Conservation (phyloP, 2,329 filamentous ascomycete species). For the Alternaria tenuissima region DNA sequence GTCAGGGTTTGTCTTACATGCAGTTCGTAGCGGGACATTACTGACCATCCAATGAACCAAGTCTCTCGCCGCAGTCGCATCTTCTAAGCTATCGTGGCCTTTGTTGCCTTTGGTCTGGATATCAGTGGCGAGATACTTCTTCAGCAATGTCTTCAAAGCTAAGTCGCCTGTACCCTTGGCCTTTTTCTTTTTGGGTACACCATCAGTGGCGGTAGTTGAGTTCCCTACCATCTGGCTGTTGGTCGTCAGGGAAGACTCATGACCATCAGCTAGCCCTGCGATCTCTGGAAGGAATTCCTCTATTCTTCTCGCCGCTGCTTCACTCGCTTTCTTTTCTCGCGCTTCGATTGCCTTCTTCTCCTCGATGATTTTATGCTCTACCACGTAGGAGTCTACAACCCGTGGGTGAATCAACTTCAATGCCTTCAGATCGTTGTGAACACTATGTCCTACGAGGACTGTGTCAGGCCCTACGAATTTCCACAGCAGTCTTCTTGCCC, state of each 20-base stretch:
- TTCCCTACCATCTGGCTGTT: background rate
- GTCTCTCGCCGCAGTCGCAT: constrained; percentile 86
- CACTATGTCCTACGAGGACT: constrained; percentile 59
- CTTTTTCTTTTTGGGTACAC: constrained; percentile 8
- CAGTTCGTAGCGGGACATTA: too few species aligned
- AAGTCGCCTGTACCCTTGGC: constrained; percentile 13
- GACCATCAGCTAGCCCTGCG: background rate
- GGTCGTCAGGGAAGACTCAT: background rate
- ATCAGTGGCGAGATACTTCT: constrained; percentile 82
- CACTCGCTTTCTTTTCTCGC: background rate
- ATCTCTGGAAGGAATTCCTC: background rate
- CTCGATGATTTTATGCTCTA: constrained; percentile 19
- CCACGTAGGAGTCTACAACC: constrained; percentile 57
- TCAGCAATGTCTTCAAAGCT: constrained; percentile 77
- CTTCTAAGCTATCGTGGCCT: constrained; percentile 91
- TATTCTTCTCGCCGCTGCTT: background rate
- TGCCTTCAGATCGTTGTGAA: constrained; percentile 53
- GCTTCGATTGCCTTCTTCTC: constrained; percentile 17
- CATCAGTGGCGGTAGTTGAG: background rate
- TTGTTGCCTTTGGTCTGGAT: constrained; percentile 75
- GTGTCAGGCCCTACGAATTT: constrained; percentile 57
- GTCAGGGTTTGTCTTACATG: too few species aligned
- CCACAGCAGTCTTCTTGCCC: constrained; percentile 56
- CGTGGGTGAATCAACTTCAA: constrained; percentile 60
- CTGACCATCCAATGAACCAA: constrained; percentile 80